Conservation (phyloP, 2,329 filamentous ascomycete species). For the Colletotrichum ledebouriae region DNA sequence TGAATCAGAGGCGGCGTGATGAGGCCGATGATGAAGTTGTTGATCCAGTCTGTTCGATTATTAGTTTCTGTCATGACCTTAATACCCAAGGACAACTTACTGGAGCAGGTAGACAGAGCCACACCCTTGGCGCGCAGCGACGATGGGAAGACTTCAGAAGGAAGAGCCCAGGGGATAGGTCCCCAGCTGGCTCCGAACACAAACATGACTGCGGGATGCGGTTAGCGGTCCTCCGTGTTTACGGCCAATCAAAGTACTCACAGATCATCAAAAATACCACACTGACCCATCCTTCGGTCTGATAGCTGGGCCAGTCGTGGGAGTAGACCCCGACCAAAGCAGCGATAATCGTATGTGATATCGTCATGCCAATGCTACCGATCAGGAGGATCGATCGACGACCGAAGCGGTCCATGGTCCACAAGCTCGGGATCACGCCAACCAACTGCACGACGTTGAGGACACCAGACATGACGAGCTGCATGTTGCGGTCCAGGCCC, state of each 20-base stretch:
- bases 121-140: constrained; percentile 49
- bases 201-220: constrained; percentile 56
- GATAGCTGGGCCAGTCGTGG: constrained; percentile 60
- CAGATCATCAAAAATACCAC: constrained; percentile 56
- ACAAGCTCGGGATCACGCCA: constrained; percentile 61
- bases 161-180: constrained; percentile 58
- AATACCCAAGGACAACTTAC: constrained; percentile 34
- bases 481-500: constrained; percentile 52
- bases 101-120: constrained; percentile 48
- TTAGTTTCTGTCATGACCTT: background rate
- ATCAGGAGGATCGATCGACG: constrained; percentile 58
- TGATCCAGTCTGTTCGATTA: constrained; percentile 45
- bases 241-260: too few species aligned
- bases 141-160: constrained; percentile 56
- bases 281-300: constrained; percentile 66
- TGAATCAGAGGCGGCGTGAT: constrained; percentile 60
- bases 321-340: constrained; percentile 63
- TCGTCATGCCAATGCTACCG: constrained; percentile 63
- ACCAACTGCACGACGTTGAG: constrained; percentile 60
- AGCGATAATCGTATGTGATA: constrained; percentile 65
- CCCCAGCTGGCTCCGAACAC: constrained; percentile 71
- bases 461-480: constrained; percentile 56
- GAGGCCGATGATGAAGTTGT: constrained; percentile 61
- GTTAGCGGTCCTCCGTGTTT: too few species aligned
- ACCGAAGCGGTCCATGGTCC: constrained; percentile 62